Percentiles rank a stretch among this genome's conserved stretches.
These are phyloP conservation scores for Fomes fomentarius DNA, from an alignment of 1,284 basidiomycete genomes.

Conservation along the genomic window DNA sequence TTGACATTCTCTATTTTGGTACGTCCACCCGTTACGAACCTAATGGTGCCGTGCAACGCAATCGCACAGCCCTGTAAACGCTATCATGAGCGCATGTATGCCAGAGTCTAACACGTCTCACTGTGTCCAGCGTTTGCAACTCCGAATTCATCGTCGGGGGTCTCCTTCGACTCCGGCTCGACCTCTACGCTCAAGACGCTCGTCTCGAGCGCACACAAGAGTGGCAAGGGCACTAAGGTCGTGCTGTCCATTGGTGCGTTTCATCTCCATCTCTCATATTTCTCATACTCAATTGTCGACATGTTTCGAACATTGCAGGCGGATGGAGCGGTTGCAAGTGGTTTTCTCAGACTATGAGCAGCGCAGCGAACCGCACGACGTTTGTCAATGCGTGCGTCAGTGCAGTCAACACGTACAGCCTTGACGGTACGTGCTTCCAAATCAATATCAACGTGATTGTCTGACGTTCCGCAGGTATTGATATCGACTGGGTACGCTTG, in stretches of 20 bases:
- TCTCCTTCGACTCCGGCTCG: constrained; percentile 61
- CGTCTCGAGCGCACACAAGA: constrained; percentile 61
- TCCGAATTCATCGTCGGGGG: constrained; percentile 58
- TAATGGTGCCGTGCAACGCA: not conserved
- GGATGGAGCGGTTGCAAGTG: constrained; percentile 60
- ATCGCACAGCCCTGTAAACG: not conserved
- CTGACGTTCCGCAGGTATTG: constrained; percentile 49
- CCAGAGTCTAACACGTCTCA: constrained; percentile 20
- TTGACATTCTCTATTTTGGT: constrained; percentile 74
- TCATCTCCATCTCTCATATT: not conserved
- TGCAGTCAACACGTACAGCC: constrained; percentile 61
- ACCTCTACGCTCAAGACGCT: constrained; percentile 60
- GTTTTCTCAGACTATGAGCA: constrained; percentile 67
- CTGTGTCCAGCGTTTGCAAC: constrained; percentile 69
- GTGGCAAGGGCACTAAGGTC: constrained; percentile 63
- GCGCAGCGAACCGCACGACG: constrained; percentile 49
- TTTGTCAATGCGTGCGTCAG: constrained; percentile 64
- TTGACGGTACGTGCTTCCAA: constrained; percentile 58
- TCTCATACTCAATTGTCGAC: not conserved
- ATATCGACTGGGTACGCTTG: constrained; percentile 80
- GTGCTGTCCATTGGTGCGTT: constrained; percentile 67
- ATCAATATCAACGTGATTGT: no score
- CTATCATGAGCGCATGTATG: no score
- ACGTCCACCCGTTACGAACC: constrained; percentile 13
- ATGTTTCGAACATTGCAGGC: constrained; percentile 32